These are phyloP conservation scores for Metroxylon sagu DNA, from an alignment of 176 grass and related monocot species.

Conservation along the genomic window DNA sequence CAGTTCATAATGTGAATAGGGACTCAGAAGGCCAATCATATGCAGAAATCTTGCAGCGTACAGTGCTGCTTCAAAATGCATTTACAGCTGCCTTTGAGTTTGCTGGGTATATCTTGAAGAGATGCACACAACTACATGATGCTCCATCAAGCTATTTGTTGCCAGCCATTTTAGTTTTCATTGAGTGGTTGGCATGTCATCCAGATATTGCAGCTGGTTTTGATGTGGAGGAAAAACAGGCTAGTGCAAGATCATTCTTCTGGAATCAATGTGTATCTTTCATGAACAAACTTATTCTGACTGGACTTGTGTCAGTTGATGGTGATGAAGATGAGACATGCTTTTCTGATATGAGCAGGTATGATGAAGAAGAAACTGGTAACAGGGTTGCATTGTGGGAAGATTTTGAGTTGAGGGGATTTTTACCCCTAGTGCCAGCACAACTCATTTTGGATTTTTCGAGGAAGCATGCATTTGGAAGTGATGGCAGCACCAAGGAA, in stretches of 20 bases:
- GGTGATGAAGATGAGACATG: constrained; percentile 59
- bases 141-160: constrained; percentile 63
- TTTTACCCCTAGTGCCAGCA: constrained; percentile 63
- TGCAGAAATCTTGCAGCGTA: constrained; percentile 70
- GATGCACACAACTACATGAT: constrained; percentile 59
- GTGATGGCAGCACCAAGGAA: constrained; percentile 52
- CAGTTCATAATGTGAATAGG: constrained; percentile 78
- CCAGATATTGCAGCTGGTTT: constrained; percentile 47
- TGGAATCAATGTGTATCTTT: constrained; percentile 80
- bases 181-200: constrained; percentile 88
- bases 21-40: constrained; percentile 60
- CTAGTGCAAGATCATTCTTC: constrained; percentile 63
- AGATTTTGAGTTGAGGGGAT: constrained; percentile 86
- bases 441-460: constrained; percentile 88
- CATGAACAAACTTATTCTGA: constrained; percentile 68
- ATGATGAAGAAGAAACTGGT: constrained; percentile 68
- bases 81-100: constrained; percentile 74
- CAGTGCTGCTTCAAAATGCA: constrained; percentile 69
- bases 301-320: constrained; percentile 45
- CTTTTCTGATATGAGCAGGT: constrained; percentile 71
- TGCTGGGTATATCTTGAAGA: constrained; percentile 60
- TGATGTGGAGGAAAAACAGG: constrained; percentile 62
- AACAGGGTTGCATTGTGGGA: constrained; percentile 80
- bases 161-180: constrained; percentile 64
- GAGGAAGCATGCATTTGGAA: constrained; percentile 47